phyloP scores from a whole-genome alignment of 2,329 filamentous ascomycete genomes.

The Arthrobotrys musiformis region DNA sequence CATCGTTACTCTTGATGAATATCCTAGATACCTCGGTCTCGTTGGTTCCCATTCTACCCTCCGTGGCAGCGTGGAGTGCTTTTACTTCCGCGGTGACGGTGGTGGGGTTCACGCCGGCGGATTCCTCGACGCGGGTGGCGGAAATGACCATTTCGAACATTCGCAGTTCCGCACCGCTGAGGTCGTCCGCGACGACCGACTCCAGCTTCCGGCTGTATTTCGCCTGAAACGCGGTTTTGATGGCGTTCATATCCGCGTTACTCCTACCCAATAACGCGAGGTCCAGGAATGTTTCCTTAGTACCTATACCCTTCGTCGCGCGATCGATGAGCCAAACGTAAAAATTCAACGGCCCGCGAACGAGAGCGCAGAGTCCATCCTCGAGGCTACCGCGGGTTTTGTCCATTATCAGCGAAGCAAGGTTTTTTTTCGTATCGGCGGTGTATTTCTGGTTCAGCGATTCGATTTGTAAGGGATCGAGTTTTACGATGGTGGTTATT shows the following conservation, averaged over 20 bases:
- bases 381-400: slow-evolving; percentile 82
- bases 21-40: slow-evolving; percentile 82
- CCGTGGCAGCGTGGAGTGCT: slow-evolving; percentile 80
- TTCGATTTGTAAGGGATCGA: slow-evolving; percentile 80
- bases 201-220: slow-evolving; percentile 76
- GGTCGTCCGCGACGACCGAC: slow-evolving; percentile 77
- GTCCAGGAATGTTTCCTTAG: slow-evolving; percentile 85
- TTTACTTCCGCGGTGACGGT: slow-evolving; percentile 80
- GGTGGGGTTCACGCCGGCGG: slow-evolving; percentile 77
- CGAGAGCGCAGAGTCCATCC: slow-evolving; percentile 77
- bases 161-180: slow-evolving; percentile 84
- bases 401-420: slow-evolving; percentile 78
- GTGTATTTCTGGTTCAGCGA: slow-evolving; percentile 75
- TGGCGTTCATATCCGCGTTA: slow-evolving; percentile 88
- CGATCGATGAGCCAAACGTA: slow-evolving; percentile 77
- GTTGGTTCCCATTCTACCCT: slow-evolving; percentile 72
- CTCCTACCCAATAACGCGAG: slow-evolving; percentile 83
- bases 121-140: slow-evolving; percentile 81
- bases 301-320: slow-evolving; percentile 81
- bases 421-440: slow-evolving; percentile 72
- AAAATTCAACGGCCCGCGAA: slow-evolving; percentile 79
- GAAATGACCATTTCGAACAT: slow-evolving; percentile 85
- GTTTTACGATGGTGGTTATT: slow-evolving; percentile 74
- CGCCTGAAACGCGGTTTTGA: slow-evolving; percentile 80
- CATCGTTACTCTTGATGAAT: slow-evolving; percentile 78